These are phyloP conservation scores for Pythium myriotylum DNA, from an alignment of 352 stramenopile species.

Conservation along the genomic window DNA sequence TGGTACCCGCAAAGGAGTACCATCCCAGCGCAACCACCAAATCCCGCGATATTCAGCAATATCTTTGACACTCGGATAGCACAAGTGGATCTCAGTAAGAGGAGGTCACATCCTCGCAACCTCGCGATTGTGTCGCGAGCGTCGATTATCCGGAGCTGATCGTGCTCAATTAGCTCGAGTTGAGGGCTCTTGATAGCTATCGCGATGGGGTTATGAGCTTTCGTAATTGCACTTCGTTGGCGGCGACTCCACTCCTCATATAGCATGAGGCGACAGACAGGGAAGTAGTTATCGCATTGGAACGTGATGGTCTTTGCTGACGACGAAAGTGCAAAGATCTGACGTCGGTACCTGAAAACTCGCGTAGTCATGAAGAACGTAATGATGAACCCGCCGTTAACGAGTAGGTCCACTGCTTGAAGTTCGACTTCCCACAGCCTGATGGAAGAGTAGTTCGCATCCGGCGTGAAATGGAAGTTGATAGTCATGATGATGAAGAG, in stretches of 20 bases:
- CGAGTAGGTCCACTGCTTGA: slow-evolving; percentile 8
- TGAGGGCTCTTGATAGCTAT: background rate
- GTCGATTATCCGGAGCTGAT: slow-evolving; percentile 18
- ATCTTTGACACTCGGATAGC: too few relatives aligned
- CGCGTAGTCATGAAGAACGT: slow-evolving; percentile 22
- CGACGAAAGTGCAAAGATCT: slow-evolving; percentile 10
- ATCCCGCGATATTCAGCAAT: too few relatives aligned
- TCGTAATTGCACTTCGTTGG: background rate
- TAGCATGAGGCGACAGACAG: slow-evolving; percentile 13
- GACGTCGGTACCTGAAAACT: slow-evolving; percentile 4
- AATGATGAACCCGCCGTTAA: slow-evolving; percentile 5
- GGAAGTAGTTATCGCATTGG: slow-evolving; percentile 20
- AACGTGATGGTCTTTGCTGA: background rate
- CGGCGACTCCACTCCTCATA: slow-evolving; percentile 13
- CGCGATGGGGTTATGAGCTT: background rate
- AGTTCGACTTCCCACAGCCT: background rate
- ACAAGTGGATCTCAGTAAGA: too few relatives aligned
- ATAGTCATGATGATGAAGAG: background rate
- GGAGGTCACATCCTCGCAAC: background rate
- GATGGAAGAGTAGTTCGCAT: background rate
- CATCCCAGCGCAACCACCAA: too few relatives aligned
- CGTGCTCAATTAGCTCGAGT: slow-evolving; percentile 17
- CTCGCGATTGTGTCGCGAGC: slow-evolving; percentile 12
- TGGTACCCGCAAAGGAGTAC: background rate
- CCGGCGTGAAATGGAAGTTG: background rate